A percentile compares a stretch with the other conserved stretches of the same genome.
These are phyloP conservation scores for Backusella parvicylindrica DNA, from an alignment of 192 early-diverging fungal species.

Conservation along the genomic window DNA sequence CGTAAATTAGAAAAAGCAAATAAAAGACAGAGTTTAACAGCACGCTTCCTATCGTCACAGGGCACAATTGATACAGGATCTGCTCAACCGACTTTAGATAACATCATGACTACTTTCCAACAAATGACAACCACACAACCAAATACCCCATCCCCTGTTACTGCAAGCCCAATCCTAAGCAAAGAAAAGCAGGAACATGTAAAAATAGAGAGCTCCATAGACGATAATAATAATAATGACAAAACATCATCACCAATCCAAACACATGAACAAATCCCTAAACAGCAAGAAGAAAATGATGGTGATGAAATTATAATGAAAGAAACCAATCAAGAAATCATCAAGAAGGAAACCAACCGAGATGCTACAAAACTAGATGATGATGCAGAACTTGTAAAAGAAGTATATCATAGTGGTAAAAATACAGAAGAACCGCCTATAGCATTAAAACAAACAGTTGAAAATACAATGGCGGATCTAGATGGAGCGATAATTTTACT, in stretches of 20 bases:
- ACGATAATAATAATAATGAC: background rate
- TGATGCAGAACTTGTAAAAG: background rate
- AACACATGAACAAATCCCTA: background rate
- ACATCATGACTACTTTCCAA: background rate
- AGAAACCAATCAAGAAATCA: background rate
- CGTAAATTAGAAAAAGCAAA: slow-evolving; percentile 7
- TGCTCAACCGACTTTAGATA: background rate
- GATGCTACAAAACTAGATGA: background rate
- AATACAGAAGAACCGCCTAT: background rate
- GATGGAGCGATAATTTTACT: background rate
- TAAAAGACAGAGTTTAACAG: slow-evolving; percentile 24
- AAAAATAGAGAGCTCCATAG: background rate
- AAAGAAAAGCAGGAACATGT: too few species aligned
- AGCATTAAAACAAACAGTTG: background rate
- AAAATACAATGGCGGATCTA: background rate
- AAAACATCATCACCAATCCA: background rate
- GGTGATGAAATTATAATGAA: background rate
- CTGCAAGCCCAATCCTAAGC: background rate
- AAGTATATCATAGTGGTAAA: background rate
- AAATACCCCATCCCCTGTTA: background rate
- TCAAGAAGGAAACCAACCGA: background rate
- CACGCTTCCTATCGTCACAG: slow-evolving; percentile 11
- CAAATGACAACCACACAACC: background rate
- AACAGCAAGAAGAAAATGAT: background rate
- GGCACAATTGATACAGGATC: background rate